Conservation (phyloP, 352 stramenopile species). For the Sclerospora graminicola region DNA sequence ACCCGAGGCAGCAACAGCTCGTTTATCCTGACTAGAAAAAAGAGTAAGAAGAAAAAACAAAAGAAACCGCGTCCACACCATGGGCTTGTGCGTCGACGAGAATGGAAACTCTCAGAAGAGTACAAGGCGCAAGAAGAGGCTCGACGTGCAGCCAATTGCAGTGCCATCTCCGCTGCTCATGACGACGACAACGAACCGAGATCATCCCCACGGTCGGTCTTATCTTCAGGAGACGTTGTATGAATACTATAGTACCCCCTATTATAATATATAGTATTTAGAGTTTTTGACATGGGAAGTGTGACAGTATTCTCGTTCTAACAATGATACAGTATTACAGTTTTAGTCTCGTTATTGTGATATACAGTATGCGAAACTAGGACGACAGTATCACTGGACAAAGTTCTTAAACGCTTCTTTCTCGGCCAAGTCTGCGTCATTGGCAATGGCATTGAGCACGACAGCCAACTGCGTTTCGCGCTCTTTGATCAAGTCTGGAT, state of each 20-base stretch:
- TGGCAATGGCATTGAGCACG: constrained; percentile 63
- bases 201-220: too few relatives aligned
- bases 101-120: constrained; percentile 59
- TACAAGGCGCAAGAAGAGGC: constrained; percentile 37
- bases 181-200: constrained; percentile 24
- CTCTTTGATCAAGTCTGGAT: constrained; percentile 43
- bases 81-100: constrained; percentile 56
- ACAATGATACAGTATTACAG: too few relatives aligned
- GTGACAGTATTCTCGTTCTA: too few relatives aligned
- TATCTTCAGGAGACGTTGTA: too few relatives aligned
- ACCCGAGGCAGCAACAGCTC: constrained; percentile 11
- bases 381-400: constrained; percentile 9
- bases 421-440: constrained; percentile 27
- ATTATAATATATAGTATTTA: too few relatives aligned
- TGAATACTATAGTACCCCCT: too few relatives aligned
- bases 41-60: constrained; percentile 31
- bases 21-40: constrained; percentile 21
- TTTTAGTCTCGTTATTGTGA: too few relatives aligned
- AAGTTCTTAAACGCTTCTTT: constrained; percentile 55
- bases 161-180: constrained; percentile 26
- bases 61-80: constrained; percentile 44
- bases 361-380: neutral
- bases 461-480: constrained; percentile 47
- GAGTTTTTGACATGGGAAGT: too few relatives aligned
- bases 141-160: constrained; percentile 19